phyloP scores from a whole-genome alignment of 768 basidiomycete genomes.

The Naematelia encephala region DNA sequence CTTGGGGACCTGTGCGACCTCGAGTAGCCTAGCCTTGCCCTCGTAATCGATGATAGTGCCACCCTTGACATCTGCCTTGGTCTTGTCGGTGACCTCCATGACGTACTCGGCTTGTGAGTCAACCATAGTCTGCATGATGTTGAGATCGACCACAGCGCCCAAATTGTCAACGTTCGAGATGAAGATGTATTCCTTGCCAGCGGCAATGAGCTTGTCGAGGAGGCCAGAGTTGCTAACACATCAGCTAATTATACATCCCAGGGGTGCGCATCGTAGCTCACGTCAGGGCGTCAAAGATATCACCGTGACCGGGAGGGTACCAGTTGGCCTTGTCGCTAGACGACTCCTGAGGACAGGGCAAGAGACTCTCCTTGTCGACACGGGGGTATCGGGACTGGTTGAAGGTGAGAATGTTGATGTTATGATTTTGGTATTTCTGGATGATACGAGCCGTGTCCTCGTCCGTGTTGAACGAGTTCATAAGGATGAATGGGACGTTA shows the following conservation, averaged over 20 bases:
- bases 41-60: constrained; percentile 90
- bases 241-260: neutral
- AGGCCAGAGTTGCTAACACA: constrained; percentile 71
- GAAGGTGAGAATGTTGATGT: constrained; percentile 82
- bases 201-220: constrained; percentile 78
- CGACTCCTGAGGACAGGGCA: constrained; percentile 74
- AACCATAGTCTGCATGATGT: constrained; percentile 78
- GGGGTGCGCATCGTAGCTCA: constrained; percentile 23
- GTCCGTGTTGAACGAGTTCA: constrained; percentile 99
- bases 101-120: constrained; percentile 76
- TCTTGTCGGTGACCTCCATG: constrained; percentile 97
- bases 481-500: constrained; percentile 94
- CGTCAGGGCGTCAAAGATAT: constrained; percentile 83
- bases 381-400: constrained; percentile 93
- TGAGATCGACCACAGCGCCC: constrained; percentile 82
- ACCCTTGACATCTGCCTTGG: constrained; percentile 80
- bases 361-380: constrained; percentile 81
- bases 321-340: constrained; percentile 84
- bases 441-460: constrained; percentile 94
- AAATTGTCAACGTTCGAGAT: constrained; percentile 97
- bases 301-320: constrained; percentile 98
- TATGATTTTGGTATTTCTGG: constrained; percentile 92
- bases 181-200: constrained; percentile 96
- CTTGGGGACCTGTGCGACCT: constrained; percentile 89
- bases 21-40: constrained; percentile 78